Evolutionary conservation across 305 asterid species (phyloP), one percentile per base, ranked within the genome.

Genomic region (Fraxinus platypoda): DNA sequence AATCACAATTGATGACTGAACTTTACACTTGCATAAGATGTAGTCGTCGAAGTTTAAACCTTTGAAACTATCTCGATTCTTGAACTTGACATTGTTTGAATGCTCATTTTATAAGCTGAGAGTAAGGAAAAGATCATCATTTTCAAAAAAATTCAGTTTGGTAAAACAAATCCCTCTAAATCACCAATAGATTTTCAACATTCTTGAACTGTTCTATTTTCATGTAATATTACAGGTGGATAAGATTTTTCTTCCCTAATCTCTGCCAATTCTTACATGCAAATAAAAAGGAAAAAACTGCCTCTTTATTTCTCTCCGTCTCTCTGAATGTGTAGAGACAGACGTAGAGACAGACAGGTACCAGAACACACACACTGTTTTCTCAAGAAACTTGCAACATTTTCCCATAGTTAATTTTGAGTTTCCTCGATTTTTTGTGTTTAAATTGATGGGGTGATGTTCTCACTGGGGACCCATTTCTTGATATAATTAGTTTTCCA

Each of bases 181-280:
- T 49, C 59, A 49, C 21, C 59, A 1, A 52, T 17, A 5, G 62
- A 37, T 37, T 37, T 8, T 37, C 41, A 37, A 37, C 41, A 8
- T 37, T 37, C 41, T 37, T 37, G 41, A 37, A 37, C 41, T 37
- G 41, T 37, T 37, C 41, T 41, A 41, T 41, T 13, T 46, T 49
- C 59, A 13, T 49, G 17, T 15, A 13, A 49, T 46, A 46, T 2
- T 13, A n/a, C 21, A 52, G 74, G 87, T 87, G 86, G 89, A 82
- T 80, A 78, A 80, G 83, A 84, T 84, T 66, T 46, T 41, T 74
- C 19, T 26, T 6, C 21, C 78, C 35, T n/a, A 19, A 43, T 34
- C 37, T 68, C 78, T 71, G 80, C 81, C 49, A 15, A 71, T 72
- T 72, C 72, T 57, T 64, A 11, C 78, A 54, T 57, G 64, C 62